Conservation (phyloP, 805 yeast species). For the Teunomyces atbi region DNA sequence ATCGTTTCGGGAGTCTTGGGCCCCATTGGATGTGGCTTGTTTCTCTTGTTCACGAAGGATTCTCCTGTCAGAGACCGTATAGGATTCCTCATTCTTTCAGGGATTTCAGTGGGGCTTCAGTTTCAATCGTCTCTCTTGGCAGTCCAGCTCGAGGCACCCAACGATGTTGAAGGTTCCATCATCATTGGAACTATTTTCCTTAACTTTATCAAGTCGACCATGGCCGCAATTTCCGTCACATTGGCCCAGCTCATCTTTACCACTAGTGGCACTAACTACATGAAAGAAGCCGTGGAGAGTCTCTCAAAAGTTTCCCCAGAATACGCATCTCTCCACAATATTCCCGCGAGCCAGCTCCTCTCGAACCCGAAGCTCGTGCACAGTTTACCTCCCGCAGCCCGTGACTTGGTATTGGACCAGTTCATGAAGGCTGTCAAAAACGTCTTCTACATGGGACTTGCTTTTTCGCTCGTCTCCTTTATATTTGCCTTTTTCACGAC, state of each 20-base stretch:
- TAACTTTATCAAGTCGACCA: slow-evolving; percentile 31
- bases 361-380: slow-evolving; percentile 28
- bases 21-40: slow-evolving; percentile 35
- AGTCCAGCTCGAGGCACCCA: slow-evolving; percentile 38
- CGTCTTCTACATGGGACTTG: slow-evolving; percentile 38
- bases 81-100: slow-evolving; percentile 33
- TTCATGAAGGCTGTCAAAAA: slow-evolving; percentile 32
- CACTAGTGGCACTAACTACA: slow-evolving; percentile 17
- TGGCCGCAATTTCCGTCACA: slow-evolving; percentile 32
- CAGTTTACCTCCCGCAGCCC: slow-evolving; percentile 20
- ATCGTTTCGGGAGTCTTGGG: slow-evolving; percentile 28
- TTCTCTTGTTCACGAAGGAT: slow-evolving; percentile 24
- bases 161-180: slow-evolving; percentile 33
- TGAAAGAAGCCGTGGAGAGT: slow-evolving; percentile 12
- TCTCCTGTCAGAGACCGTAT: slow-evolving; percentile 23
- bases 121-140: slow-evolving; percentile 37
- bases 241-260: slow-evolving; percentile 32
- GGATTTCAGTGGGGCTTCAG: slow-evolving; percentile 35
- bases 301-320: slow-evolving; percentile 12
- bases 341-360: slow-evolving; percentile 16
- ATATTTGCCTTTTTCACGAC: slow-evolving; percentile 38
- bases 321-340: slow-evolving; percentile 12
- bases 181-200: slow-evolving; percentile 34
- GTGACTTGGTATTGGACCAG: slow-evolving; percentile 25
- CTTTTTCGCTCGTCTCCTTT: slow-evolving; percentile 30